Percentiles rank a stretch among this genome's conserved stretches.
phyloP scores from a whole-genome alignment of 192 early-diverging fungal genomes.

The Kickxella alabastrina region DNA sequence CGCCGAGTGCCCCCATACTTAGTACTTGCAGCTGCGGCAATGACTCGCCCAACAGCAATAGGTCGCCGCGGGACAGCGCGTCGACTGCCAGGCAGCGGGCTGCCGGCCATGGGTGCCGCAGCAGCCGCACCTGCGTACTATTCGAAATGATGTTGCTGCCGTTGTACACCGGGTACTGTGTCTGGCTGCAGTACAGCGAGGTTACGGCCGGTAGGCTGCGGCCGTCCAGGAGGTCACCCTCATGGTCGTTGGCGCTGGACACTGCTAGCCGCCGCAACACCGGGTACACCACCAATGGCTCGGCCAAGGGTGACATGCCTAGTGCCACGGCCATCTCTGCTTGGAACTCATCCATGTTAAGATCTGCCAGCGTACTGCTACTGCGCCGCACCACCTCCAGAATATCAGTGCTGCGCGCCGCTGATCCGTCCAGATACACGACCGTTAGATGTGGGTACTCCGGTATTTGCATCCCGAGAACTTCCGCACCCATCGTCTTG shows the following conservation, averaged over 20 bases:
- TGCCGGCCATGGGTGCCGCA: too few species aligned
- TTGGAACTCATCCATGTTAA: conserved; percentile 19
- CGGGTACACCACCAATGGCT: conserved; percentile 7
- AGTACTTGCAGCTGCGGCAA: conserved; percentile 16
- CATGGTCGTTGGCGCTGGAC: neutral
- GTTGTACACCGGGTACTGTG: conserved; percentile 4
- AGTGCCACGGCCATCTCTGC: neutral
- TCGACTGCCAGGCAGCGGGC: conserved; percentile 19
- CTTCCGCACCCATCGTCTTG: neutral
- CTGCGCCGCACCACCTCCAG: conserved; percentile 8
- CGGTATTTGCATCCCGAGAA: neutral
- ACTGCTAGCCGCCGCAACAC: conserved; percentile 18
- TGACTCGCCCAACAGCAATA: neutral
- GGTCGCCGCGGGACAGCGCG: conserved; percentile 11
- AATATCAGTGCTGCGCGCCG: neutral
- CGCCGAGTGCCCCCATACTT: conserved; percentile 19
- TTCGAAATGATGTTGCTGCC: conserved; percentile 10
- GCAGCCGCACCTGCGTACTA: conserved; percentile 2
- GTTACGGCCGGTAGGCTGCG: conserved; percentile 3
- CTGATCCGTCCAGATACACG: conserved; percentile 11
- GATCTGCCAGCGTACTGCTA: conserved; percentile 7
- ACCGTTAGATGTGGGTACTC: conserved; percentile 8
- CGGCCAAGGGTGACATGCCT: neutral
- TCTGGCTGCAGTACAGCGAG: conserved; percentile 25
- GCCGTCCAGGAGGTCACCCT: conserved; percentile 7